phyloP scores from a whole-genome alignment of 2,329 filamentous ascomycete genomes.

The Colletotrichum sansevieriae region DNA sequence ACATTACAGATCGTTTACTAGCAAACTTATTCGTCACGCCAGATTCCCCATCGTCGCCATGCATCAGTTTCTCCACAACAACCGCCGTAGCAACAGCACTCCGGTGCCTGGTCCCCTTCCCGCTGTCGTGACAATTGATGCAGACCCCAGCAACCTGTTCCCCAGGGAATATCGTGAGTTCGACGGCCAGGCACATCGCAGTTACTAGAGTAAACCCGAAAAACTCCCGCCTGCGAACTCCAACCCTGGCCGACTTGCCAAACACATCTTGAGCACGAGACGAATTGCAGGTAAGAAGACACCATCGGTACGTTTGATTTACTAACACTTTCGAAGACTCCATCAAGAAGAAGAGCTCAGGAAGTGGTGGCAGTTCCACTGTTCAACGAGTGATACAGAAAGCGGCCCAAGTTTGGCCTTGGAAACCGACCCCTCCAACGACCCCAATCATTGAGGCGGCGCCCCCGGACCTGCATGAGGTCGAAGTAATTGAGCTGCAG shows the following conservation, averaged over 20 bases:
- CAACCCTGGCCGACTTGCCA: neutral
- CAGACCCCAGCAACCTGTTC: conserved; percentile 15
- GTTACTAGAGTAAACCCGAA: neutral
- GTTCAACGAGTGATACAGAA: conserved; percentile 13
- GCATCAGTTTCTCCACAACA: conserved; percentile 13
- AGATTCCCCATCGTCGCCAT: conserved; percentile 7
- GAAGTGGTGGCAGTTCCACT: conserved; percentile 5
- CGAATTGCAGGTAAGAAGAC: neutral
- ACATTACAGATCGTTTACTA: conserved; percentile 20
- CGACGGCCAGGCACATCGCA: conserved; percentile 23
- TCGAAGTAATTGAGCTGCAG: neutral
- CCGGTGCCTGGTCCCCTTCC: conserved; percentile 15
- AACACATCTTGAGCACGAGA: neutral
- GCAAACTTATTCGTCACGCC: conserved; percentile 15
- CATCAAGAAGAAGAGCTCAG: neutral
- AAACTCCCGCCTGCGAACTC: neutral
- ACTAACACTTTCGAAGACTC: too few relatives aligned
- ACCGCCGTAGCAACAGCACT: conserved; percentile 19
- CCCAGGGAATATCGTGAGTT: conserved; percentile 17
- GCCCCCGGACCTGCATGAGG: neutral
- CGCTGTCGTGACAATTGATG: conserved; percentile 5
- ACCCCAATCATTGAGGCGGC: neutral
- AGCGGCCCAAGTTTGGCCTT: neutral
- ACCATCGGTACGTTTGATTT: too few relatives aligned
- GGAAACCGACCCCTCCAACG: neutral